A percentile compares a stretch with the other conserved stretches of the same genome.
These are phyloP conservation scores for Rhizopogon vesiculosus DNA, from an alignment of 768 basidiomycete species.

Conservation along the genomic window DNA sequence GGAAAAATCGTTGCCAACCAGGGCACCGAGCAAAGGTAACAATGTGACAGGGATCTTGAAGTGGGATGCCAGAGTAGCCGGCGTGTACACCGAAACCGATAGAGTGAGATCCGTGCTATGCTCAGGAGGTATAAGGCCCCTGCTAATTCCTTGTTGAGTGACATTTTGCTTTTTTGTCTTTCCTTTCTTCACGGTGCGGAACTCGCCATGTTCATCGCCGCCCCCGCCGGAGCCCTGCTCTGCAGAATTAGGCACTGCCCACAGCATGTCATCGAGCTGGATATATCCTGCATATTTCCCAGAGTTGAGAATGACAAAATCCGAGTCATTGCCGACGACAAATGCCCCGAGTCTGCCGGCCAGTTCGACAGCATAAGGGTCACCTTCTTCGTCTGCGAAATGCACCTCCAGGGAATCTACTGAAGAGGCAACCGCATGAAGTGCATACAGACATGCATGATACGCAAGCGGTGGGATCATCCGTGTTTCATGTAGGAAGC, in stretches of 20 bases:
- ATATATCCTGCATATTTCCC: slow-evolving; percentile 78
- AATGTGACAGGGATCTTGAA: slow-evolving; percentile 65
- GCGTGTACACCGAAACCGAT: slow-evolving; percentile 56
- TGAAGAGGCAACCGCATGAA: slow-evolving; percentile 35
- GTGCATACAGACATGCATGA: slow-evolving; percentile 51
- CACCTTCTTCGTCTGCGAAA: slow-evolving; percentile 79
- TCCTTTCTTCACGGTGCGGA: slow-evolving; percentile 50
- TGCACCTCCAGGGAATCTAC: slow-evolving; percentile 46
- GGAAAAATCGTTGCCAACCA: slow-evolving; percentile 81
- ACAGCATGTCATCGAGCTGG: slow-evolving; percentile 71
- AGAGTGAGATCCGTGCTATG: slow-evolving; percentile 39
- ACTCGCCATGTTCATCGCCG: slow-evolving; percentile 40
- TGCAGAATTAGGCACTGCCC: slow-evolving; percentile 35
- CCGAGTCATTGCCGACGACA: slow-evolving; percentile 77
- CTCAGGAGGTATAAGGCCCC: slow-evolving; percentile 53
- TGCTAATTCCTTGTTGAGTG: slow-evolving; percentile 9
- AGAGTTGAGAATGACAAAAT: slow-evolving; percentile 73
- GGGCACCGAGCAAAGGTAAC: slow-evolving; percentile 71
- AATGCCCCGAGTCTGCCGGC: slow-evolving; percentile 71
- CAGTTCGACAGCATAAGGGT: slow-evolving; percentile 80
- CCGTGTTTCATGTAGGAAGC: slow-evolving; percentile 69
- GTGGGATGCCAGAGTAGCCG: slow-evolving; percentile 55
- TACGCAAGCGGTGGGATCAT: slow-evolving; percentile 70
- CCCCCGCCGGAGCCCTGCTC: slow-evolving; percentile 24
- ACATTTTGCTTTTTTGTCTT: slow-evolving; percentile 47